Percentiles rank a stretch among this genome's conserved stretches.
phyloP scores from a whole-genome alignment of 2,329 filamentous ascomycete genomes.

The Blumeriella jaapii region DNA sequence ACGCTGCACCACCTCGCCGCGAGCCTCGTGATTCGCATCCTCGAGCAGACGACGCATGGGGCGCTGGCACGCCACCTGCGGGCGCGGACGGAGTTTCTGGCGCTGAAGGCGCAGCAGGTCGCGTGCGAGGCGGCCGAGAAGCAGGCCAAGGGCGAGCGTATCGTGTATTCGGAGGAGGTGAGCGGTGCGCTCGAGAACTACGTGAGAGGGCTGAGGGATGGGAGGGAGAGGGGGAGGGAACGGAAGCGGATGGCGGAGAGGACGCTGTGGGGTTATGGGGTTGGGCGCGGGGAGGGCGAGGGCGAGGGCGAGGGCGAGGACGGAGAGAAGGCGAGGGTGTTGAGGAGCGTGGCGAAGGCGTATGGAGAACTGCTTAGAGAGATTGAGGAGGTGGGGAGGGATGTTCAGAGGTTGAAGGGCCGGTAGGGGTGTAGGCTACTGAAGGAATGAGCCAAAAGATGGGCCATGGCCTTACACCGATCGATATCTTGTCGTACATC shows the following conservation, averaged over 20 bases:
- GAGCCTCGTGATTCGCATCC: slow-evolving; percentile 17
- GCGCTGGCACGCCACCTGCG: slow-evolving; percentile 18
- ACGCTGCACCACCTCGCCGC: slow-evolving; percentile 18
- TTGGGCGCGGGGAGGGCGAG: slow-evolving; percentile 18
- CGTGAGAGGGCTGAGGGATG: slow-evolving; percentile 19
- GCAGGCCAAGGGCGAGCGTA: slow-evolving; percentile 13
- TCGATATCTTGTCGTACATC: neutral
- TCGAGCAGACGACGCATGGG: slow-evolving; percentile 25
- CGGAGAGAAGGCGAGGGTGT: slow-evolving; percentile 23
- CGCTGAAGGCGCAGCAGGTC: slow-evolving; percentile 12
- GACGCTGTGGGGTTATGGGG: slow-evolving; percentile 25
- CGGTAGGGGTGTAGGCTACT: neutral
- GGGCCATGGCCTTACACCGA: neutral
- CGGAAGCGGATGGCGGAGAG: slow-evolving; percentile 19
- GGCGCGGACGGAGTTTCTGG: slow-evolving; percentile 14
- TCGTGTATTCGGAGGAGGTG: slow-evolving; percentile 24
- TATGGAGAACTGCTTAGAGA: slow-evolving; percentile 24
- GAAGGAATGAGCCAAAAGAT: neutral
- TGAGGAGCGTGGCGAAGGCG: slow-evolving; percentile 26
- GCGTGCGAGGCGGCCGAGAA: slow-evolving; percentile 14
- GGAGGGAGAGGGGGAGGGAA: slow-evolving; percentile 21
- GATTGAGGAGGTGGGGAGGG: slow-evolving; percentile 22
- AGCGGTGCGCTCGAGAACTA: slow-evolving; percentile 21
- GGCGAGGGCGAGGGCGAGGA: slow-evolving; percentile 7
- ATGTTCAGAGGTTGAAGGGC: slow-evolving; percentile 25